Base-by-base conservation (phyloP, 139 green algal genomes). In the Chlamydomonas applanata region DNA sequence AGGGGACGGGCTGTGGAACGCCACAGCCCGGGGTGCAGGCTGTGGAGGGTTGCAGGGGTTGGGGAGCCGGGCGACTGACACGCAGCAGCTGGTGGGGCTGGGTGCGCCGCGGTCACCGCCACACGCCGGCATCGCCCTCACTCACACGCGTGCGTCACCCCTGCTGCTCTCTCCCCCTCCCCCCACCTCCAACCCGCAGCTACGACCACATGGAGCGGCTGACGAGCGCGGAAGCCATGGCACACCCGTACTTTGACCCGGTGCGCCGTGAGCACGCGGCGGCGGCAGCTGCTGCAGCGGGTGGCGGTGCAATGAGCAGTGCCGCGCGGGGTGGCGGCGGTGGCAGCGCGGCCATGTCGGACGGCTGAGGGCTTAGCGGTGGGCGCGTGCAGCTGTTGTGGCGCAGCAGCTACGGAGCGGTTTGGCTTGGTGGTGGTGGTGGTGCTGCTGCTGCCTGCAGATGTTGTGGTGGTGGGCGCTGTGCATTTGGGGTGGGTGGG, bases 171-270 rank as follows among this genome's bases (percentile, higher is more conserved):
- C 30, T 40, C 69, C 32, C 13, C n/a, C 22, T 27, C 54, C 22
- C n/a, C 11, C 22, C 46, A 56, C 46, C 46, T 24, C 46, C 46
- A 14, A 27, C 54, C 22, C n/a, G 4, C 62, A 69, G 62, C 1
- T 83, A 76, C 56, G 76, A 86, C 69, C 81, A 83, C 72, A 52
- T 72, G 76, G 87, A 97, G 71, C 87, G 95, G 29, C 73, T 98
- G 35, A 98, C 94, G 0, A 83, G 84, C 25, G 85, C 89, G 62
- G 96, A 99, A 75, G 96, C 96, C 13, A 97, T 99, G 90, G 82
- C 82, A 0, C 93, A 99, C 83, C 91, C 95, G 11, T 99, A 97
- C 85, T 98, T 99, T 81, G 89, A 89, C 34, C 87, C 91, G 24
- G 85, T 98, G 14, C 83, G 29, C 2, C n/a, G 30, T 9, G 59